Evolutionary conservation across 768 basidiomycete species (phyloP).

Genomic region (Austroboletus eburneus): DNA sequence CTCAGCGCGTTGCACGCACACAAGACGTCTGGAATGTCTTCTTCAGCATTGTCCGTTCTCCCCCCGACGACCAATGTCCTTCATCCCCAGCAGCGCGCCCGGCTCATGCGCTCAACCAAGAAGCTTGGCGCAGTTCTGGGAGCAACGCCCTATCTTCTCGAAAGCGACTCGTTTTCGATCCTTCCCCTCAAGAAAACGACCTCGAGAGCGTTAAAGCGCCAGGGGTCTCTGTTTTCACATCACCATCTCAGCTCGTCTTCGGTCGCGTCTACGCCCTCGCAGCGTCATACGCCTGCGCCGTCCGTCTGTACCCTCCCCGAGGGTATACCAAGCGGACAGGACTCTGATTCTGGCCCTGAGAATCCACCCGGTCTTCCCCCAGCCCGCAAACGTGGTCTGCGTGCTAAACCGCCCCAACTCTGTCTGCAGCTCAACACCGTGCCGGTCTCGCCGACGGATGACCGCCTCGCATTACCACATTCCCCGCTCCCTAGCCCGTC

Average conservation of each 20-base stretch:
- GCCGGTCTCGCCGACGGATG: constrained; percentile 11
- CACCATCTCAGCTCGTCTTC: constrained; percentile 17
- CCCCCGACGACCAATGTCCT: constrained; percentile 36
- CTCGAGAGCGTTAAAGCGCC: constrained; percentile 24
- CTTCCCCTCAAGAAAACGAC: constrained; percentile 22
- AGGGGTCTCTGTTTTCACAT: constrained; percentile 31
- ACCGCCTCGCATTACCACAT: constrained; percentile 2
- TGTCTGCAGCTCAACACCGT: constrained; percentile 20
- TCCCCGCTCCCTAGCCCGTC: constrained; percentile 13
- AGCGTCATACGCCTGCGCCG: constrained; percentile 5
- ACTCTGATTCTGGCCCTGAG: constrained; percentile 5
- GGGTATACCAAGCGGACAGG: constrained; percentile 1
- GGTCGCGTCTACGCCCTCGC: constrained; percentile 15
- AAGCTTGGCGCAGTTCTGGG: constrained; percentile 35
- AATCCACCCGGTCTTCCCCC: constrained; percentile 20
- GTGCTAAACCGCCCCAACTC: constrained; percentile 18
- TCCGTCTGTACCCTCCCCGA: constrained; percentile 8
- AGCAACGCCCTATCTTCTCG: constrained; percentile 34
- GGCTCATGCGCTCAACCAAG: constrained; percentile 36
- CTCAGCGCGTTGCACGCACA: neutral
- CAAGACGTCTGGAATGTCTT: constrained; percentile 21
- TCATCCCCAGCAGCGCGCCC: constrained; percentile 28
- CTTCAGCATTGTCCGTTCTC: constrained; percentile 19
- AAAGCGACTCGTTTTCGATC: constrained; percentile 19
- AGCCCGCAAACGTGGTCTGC: constrained; percentile 8